phyloP scores from a whole-genome alignment of 2,329 filamentous ascomycete species.

The Pseudocercospora eumusae region DNA sequence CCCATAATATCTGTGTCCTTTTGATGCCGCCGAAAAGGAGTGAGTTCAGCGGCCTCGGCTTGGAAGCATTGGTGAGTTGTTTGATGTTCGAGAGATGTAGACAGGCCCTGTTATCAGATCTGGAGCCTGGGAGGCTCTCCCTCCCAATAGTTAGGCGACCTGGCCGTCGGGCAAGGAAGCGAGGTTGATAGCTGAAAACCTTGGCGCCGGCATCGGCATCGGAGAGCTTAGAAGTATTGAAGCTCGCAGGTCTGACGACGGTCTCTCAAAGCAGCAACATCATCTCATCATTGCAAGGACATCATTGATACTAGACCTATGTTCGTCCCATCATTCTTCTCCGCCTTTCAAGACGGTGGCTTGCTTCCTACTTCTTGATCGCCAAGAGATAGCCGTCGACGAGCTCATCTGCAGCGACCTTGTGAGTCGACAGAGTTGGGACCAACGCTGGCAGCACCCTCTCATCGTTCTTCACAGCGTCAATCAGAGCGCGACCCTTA shows the following conservation, averaged over 20 bases:
- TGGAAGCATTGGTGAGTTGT: background rate
- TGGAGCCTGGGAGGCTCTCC: too few species aligned
- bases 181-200: background rate
- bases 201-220: constrained; percentile 2
- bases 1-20: background rate
- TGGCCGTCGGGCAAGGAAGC: constrained; percentile 7
- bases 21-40: too few species aligned
- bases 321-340: too few species aligned
- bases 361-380: constrained; percentile 19
- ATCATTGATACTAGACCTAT: too few species aligned
- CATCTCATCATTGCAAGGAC: too few species aligned
- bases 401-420: constrained; percentile 17
- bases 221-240: background rate
- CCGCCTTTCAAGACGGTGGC: background rate
- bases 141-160: background rate
- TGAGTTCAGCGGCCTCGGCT: background rate
- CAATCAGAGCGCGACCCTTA: constrained; percentile 22
- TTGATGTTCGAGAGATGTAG: too few species aligned
- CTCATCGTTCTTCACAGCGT: constrained; percentile 22
- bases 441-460: constrained; percentile 27
- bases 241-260: too few species aligned
- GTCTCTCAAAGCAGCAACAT: too few species aligned
- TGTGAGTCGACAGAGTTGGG: constrained; percentile 26
- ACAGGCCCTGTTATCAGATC: too few species aligned
- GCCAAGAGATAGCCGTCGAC: constrained; percentile 29